Evolutionary conservation across 2,329 filamentous ascomycete species (phyloP), one percentile per base, ranked within the genome.

Genomic region (Claviceps sp.): DNA sequence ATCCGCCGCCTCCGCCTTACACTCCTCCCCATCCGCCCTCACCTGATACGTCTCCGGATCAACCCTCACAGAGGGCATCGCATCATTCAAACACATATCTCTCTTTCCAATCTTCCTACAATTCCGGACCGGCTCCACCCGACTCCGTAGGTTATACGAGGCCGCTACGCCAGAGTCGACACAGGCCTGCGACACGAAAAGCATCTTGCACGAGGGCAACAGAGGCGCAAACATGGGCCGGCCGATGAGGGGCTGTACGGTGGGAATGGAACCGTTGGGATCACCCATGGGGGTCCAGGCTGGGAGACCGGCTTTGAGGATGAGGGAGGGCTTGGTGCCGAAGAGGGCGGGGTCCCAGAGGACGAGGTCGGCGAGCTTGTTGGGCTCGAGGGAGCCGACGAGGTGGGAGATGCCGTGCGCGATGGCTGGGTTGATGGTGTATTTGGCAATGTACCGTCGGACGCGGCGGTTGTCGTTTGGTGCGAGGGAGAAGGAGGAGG

Each of bases 401-500:
- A 95, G 61, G 64, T 96, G 91, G 0, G 75, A 70, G 82, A 97
- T 94, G 2, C 91, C 91, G 67, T 97, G 91, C 0, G 90, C 82
- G 55, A 96, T 75, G 11, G 91, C 88, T 1, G 91, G 88, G 68
- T 97, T 97, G 70, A 97, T 83, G 22, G 91, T 97, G 67, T 96
- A 96, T 71, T 97, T 97, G 71, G 85, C 88, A 45, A 97, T 76
- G 65, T 97, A 97, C 26, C 91, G 72, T 73, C 94, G 95, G 6
- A 95, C 91, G 42, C 91, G 75, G 70, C 88, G 89, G 66, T 97
- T 97, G 64, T 97, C 91, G 0, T 86, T 88, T 11, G 75, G 84
- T 0, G 86, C 84, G 5, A 7, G 5, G 5, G 14, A 9, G 5
- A 86, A 84, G 1, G 22, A 16, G 5, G 42, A 5, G 22, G 43